Evolutionary conservation across 371 early-diverging fungal genomes (phyloP), one percentile per base, ranked within the genome.

Genomic region (Mucor mucedo): DNA sequence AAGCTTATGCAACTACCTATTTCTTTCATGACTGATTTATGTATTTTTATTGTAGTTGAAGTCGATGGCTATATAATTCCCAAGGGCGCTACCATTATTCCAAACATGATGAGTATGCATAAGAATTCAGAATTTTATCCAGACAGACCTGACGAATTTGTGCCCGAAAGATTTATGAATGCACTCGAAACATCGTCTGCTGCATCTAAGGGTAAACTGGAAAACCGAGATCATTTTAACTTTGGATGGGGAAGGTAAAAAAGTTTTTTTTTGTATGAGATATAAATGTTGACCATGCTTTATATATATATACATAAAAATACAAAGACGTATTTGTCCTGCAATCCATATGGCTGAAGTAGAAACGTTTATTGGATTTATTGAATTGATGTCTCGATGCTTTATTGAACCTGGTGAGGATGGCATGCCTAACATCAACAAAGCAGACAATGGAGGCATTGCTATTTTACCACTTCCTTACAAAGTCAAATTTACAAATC

Each of bases 221-320:
- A 55, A 21, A 41, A 53, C 16, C 32, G 68, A 4, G 63, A 68
- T 45, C 58, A 52, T 13, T 68, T 57, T 54, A 48, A 35, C 2
- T 68, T 68, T 62, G 68, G 68, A 6, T 68, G 68, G 68, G 68
- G 68, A 57, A 62, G 68, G 57, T 57, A 57, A 21, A 21, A 21
- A 0, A 21, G 0, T 21, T 21, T 21, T 21, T 21, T 32, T 28
- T 16, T 40, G 5, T 1, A 21, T 21, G 21, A 21, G 21, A 21
- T 21, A 21, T 21, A 21, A 21, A 21, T 21, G 21, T 1, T 21
- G 21, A 21, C 21, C 21, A 21, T 21, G 21, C 21, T 21, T 21
- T 21, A 21, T 21, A 21, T 21, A 21, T 8, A 53, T 53, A 5
- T 32, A 38, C 38, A 14, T 11, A 53, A 35, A 14, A 7, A 40